Base-by-base conservation (phyloP, 495 filamentous ascomycete genomes). In the Daldinia childiae region DNA sequence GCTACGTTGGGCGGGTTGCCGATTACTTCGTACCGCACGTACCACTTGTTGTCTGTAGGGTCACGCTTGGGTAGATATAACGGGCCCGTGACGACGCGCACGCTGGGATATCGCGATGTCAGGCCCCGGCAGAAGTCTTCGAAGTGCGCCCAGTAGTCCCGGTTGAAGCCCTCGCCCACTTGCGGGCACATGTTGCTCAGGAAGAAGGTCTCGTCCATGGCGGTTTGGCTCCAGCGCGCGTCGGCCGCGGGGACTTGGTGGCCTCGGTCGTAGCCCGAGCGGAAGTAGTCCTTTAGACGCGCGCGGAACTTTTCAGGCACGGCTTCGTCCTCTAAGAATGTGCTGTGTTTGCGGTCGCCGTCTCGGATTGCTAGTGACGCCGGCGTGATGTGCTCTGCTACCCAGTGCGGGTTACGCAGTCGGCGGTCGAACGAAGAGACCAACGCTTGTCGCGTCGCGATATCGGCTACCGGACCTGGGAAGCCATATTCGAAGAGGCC, bases 61-160 rank as follows among this genome's bases (percentile, higher is more conserved):
- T 94, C 92, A 17, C 88, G 84, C 72, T 89, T 88, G 1, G 95
- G 95, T 17, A 99, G 88, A 75, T 99, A 99, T 59, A 99, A 79
- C 1, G 95, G 95, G 0, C 95, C 95, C 3, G 95, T 98, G 36
- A 98, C 92, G 74, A 99, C 89, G 6, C 95, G 88, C 34, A 99
- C 94, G 26, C 86, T 90, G 1, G 95, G 93, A 71, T 97, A 99
- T n/a, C 81, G 85, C 6, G 51, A 24, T 1, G 94, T 92, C 34
- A 99, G 85, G 7, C 92, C 83, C 3, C 95, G 88, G 80, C 96
- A 97, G 79, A 98, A 99, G 72, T 97, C 93, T 80, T 99, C 95
- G 74, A 99, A 94, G 77, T 98, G 96, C 58, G 96, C 90, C 95
- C 95, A 99, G 88, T 99, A 97, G 80, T 99, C 95, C 19, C 95